A percentile compares a stretch with the other conserved stretches of the same genome.
Conservation (phyloP, 106 monocot species). For the Dioscorea alata region DNA sequence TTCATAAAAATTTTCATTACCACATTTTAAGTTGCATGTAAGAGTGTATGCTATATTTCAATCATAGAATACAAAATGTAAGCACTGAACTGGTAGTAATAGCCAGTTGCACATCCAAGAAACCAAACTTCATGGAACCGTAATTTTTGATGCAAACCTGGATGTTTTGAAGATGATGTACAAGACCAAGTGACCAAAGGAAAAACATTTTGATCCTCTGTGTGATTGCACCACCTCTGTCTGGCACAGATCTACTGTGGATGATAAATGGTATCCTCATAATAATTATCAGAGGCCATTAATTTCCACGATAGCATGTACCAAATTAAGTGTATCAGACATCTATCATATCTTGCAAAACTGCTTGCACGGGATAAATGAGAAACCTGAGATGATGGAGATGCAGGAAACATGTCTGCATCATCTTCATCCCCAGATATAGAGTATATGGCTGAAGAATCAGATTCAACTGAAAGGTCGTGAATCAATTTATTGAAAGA, state of each 20-base stretch:
- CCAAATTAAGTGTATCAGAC: conserved; percentile 28
- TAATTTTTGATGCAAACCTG: no score
- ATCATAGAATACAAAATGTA: no score
- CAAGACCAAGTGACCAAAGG: no score
- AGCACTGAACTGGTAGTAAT: no score
- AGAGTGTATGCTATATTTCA: no score
- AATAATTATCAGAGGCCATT: conserved; percentile 58
- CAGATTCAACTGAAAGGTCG: conserved; percentile 85
- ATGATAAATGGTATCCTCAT: conserved; percentile 43
- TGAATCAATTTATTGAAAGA: conserved; percentile 95
- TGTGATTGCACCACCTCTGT: conserved; percentile 13
- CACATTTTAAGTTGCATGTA: no score
- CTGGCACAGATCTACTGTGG: conserved; percentile 24
- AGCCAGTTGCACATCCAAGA: no score
- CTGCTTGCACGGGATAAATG: conserved; percentile 71
- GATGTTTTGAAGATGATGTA: no score
- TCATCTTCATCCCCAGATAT: conserved; percentile 74
- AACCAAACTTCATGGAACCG: no score
- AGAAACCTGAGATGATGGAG: conserved; percentile 79
- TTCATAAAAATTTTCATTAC: no score
- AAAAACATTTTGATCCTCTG: no score
- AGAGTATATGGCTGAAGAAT: conserved; percentile 44
- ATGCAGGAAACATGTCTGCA: conserved; percentile 35
- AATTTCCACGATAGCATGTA: conserved; percentile 61
- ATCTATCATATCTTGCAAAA: conserved; percentile 52